A percentile compares a stretch with the other conserved stretches of the same genome.
Conservation (phyloP, 2,329 filamentous ascomycete genomes). For the Phyllosticta capitalensis region DNA sequence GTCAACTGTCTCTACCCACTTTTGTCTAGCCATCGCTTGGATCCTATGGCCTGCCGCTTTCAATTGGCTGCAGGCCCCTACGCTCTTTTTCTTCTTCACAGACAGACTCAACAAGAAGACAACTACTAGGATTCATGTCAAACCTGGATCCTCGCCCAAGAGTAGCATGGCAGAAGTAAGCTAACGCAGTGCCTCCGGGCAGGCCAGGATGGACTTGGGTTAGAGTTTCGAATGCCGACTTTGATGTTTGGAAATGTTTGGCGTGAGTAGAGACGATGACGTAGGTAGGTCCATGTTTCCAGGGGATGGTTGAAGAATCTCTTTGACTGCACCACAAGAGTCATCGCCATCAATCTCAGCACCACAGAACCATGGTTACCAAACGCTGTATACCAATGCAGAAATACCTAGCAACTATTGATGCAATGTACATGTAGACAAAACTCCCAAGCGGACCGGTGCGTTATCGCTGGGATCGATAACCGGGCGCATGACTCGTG, state of each 20-base stretch:
- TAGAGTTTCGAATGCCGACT: neutral
- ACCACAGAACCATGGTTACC: neutral
- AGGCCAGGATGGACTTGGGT: neutral
- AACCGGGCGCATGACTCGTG: slow-evolving; percentile 1
- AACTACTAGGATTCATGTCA: too few species aligned
- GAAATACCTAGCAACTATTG: neutral
- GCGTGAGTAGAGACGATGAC: neutral
- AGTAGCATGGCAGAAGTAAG: too few species aligned
- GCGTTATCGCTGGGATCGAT: neutral
- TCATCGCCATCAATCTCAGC: neutral
- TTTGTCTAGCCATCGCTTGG: neutral
- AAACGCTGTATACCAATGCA: neutral
- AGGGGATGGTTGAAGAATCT: neutral
- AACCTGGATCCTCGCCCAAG: neutral
- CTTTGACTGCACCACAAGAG: neutral
- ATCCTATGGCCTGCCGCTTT: neutral
- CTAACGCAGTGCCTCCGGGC: too few species aligned
- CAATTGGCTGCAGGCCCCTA: neutral
- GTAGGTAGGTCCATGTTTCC: neutral
- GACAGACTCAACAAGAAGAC: too few species aligned
- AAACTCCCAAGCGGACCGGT: too few species aligned
- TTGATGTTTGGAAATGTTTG: neutral
- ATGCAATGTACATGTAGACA: neutral
- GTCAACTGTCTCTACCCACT: neutral
- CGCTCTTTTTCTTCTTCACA: too few species aligned